Base-by-base conservation (phyloP, 257 asterid genomes). In the Fraxinus excelsior region DNA sequence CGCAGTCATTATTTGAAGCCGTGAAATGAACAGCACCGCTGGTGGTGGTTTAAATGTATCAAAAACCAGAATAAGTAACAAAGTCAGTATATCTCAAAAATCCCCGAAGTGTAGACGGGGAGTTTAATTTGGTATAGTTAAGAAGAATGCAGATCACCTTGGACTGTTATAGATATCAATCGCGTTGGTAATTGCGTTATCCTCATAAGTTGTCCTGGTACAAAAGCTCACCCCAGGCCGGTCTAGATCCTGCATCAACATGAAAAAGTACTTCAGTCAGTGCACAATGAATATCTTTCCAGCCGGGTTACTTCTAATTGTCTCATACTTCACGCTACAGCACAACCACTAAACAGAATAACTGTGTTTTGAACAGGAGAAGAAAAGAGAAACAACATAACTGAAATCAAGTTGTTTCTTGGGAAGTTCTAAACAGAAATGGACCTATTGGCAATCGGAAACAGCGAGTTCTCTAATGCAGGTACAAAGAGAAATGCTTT, bases 221-320 rank as follows among this genome's bases (percentile, higher is more conserved):
- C 94, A 90, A 80, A 84, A 90, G 74, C 84, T 86, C 75, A 90
- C 87, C 78, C 94, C 94, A 51, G 91, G 90, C n/a, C 87, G 85
- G 82, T 90, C 88, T 26, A 90, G 85, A 85, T 86, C 80, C 94
- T 90, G 85, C 85, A 84, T 51, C 66, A 84, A 76, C 37, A 71
- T 60, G 65, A 18, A 79, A 42, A 42, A 42, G 34, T 70, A 60
- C 53, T 75, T 72, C 7, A 62, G n/a, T 26, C 34, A 12, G 6
- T 62, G 68, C 31, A 26, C 31, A 62, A 26, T 62, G 18, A 62
- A 62, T 6, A 62, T 62, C 11, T 62, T 62, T 62, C 68, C 6
- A 62, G n/a, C 29, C 1, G 7, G 25, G 11, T n/a, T 25, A 21
- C 32, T 60, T 25, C 32, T 60, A 60, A 23, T 10, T 21, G 32